A percentile compares a stretch with the other conserved stretches of the same genome.
phyloP scores from a whole-genome alignment of 805 yeast genomes.

The Scheffersomyces ergatensis region DNA sequence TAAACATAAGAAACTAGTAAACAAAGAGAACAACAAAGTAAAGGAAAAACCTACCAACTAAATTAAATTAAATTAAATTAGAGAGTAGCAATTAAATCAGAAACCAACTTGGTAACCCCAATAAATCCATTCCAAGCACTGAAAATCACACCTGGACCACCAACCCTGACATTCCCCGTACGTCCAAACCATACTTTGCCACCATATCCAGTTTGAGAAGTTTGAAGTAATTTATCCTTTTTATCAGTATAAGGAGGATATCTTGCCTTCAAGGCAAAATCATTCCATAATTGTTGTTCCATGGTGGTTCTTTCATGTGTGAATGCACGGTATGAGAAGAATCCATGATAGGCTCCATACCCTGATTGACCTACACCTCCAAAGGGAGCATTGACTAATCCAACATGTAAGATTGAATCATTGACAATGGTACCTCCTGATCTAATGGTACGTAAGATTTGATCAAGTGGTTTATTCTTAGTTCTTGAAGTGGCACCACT shows the following conservation, averaged over 20 bases:
- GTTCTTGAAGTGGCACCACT: slow-evolving; percentile 39
- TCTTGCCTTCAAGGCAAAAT: slow-evolving; percentile 54
- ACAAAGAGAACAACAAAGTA: neutral
- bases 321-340: slow-evolving; percentile 50
- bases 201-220: slow-evolving; percentile 25
- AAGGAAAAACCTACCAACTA: neutral
- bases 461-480: slow-evolving; percentile 43
- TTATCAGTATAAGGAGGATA: slow-evolving; percentile 57
- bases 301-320: slow-evolving; percentile 70
- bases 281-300: slow-evolving; percentile 65
- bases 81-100: slow-evolving; percentile 12
- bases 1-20: neutral
- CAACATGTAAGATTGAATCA: slow-evolving; percentile 73
- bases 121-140: slow-evolving; percentile 28
- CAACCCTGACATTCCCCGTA: slow-evolving; percentile 28
- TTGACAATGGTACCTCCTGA: slow-evolving; percentile 73
- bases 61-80: slow-evolving; percentile 4
- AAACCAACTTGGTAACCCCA: slow-evolving; percentile 27
- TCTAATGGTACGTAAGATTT: slow-evolving; percentile 51
- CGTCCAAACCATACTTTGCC: slow-evolving; percentile 40
- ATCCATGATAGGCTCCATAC: slow-evolving; percentile 79
- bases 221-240: slow-evolving; percentile 29
- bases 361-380: slow-evolving; percentile 93
- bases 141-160: slow-evolving; percentile 33
- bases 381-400: slow-evolving; percentile 69